These are phyloP conservation scores for Bryoglossum gracile DNA, from an alignment of 495 filamentous ascomycete species.

Conservation along the genomic window DNA sequence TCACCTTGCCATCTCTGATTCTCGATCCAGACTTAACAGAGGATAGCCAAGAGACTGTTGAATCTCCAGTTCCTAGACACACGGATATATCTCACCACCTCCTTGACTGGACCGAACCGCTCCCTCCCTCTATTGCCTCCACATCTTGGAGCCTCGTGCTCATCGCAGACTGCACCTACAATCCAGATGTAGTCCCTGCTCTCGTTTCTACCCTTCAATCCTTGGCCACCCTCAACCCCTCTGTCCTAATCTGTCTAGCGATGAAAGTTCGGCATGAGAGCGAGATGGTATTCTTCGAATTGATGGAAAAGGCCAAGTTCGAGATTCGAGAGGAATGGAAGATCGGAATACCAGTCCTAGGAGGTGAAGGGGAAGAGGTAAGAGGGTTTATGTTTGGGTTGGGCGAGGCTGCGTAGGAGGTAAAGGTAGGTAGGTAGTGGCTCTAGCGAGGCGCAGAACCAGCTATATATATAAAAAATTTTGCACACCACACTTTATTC, in stretches of 20 bases:
- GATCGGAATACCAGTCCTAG: constrained; percentile 51
- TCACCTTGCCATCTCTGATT: background rate
- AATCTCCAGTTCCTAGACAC: too few relatives aligned
- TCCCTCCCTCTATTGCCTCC: constrained; percentile 32
- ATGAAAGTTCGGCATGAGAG: constrained; percentile 82
- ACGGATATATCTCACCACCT: constrained; percentile 27
- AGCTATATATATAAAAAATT: too few relatives aligned
- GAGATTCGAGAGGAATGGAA: constrained; percentile 35
- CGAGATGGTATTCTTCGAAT: constrained; percentile 70
- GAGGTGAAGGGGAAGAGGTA: constrained; percentile 49
- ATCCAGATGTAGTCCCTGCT: constrained; percentile 68
- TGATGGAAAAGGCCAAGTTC: constrained; percentile 59
- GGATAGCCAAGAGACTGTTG: too few relatives aligned
- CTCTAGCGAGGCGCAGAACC: too few relatives aligned
- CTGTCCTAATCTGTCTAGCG: constrained; percentile 56
- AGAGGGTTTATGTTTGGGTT: constrained; percentile 38
- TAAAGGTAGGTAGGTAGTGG: too few relatives aligned
- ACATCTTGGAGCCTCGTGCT: constrained; percentile 62
- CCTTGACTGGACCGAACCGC: constrained; percentile 67
- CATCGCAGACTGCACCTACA: constrained; percentile 93
- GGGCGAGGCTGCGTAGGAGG: background rate
- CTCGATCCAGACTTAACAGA: too few relatives aligned
- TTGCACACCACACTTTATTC: too few relatives aligned
- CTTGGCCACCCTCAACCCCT: constrained; percentile 39
- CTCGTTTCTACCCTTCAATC: constrained; percentile 62